These are phyloP conservation scores for Botrytis galanthina DNA, from an alignment of 2,329 filamentous ascomycete species.

Conservation along the genomic window DNA sequence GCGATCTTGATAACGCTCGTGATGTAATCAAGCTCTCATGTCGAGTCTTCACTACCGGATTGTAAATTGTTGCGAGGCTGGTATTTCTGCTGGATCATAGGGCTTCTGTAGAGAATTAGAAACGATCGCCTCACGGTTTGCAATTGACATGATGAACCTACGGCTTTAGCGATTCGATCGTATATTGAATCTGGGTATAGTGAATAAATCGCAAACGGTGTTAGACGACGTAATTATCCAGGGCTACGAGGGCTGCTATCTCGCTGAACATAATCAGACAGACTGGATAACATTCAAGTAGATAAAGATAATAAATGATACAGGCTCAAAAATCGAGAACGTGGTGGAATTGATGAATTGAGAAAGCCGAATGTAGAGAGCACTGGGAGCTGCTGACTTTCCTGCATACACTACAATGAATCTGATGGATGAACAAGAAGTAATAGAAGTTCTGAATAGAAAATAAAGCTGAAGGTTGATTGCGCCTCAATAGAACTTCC, in stretches of 20 bases:
- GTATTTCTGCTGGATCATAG: slow-evolving; percentile 27
- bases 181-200: background rate
- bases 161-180: slow-evolving; percentile 11
- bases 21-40: slow-evolving; percentile 29
- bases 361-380: background rate
- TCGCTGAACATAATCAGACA: slow-evolving; percentile 22
- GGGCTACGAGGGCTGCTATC: slow-evolving; percentile 5
- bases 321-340: background rate
- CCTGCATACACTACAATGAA: slow-evolving; percentile 1
- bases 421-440: background rate
- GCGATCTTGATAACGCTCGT: slow-evolving; percentile 25
- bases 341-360: background rate
- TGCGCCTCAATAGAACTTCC: slow-evolving; percentile 17
- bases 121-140: slow-evolving; percentile 1
- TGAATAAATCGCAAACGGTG: background rate
- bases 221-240: slow-evolving; percentile 18
- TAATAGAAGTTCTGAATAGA: background rate
- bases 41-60: slow-evolving; percentile 28
- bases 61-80: slow-evolving; percentile 21
- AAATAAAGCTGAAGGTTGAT: slow-evolving; percentile 20
- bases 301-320: slow-evolving; percentile 10
- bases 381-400: background rate
- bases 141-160: slow-evolving; percentile 17
- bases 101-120: slow-evolving; percentile 22
- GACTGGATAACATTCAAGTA: slow-evolving; percentile 11